Conservation (phyloP, 306 rosid genomes). For the Ceratonia siliqua region DNA sequence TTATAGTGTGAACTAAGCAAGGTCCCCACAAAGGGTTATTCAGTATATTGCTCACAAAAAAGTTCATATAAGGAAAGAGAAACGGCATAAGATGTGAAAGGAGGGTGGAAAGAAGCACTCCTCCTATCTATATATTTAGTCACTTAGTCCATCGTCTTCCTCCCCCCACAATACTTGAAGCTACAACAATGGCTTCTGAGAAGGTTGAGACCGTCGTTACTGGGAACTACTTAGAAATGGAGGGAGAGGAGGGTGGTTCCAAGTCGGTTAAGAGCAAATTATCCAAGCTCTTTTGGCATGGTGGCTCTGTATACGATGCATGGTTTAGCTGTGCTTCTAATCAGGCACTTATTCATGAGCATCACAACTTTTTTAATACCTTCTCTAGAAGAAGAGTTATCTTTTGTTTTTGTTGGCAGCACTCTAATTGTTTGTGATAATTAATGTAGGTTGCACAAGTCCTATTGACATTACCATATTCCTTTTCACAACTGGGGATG, state of each 20-base stretch:
- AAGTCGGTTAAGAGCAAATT: slow-evolving; percentile 47
- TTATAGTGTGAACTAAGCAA: slow-evolving; percentile 22
- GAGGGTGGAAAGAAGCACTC: slow-evolving; percentile 11
- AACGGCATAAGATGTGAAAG: slow-evolving; percentile 19
- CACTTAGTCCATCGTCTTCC: slow-evolving; percentile 37
- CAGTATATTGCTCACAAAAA: slow-evolving; percentile 40
- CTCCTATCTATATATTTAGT: slow-evolving; percentile 41
- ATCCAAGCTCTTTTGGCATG: slow-evolving; percentile 60
- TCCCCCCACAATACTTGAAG: slow-evolving; percentile 24
- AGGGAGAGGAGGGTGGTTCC: slow-evolving; percentile 49
- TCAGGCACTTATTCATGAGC: slow-evolving; percentile 42
- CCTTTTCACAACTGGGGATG: slow-evolving; percentile 79
- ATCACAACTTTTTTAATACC: neutral
- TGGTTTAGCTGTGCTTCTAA: slow-evolving; percentile 83
- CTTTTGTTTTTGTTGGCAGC: neutral
- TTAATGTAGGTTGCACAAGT: slow-evolving; percentile 72
- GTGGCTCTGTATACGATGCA: slow-evolving; percentile 76
- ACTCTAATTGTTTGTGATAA: neutral
- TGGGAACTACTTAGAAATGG: slow-evolving; percentile 74
- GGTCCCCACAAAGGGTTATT: slow-evolving; percentile 41
- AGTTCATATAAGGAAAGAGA: slow-evolving; percentile 20
- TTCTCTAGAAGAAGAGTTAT: neutral
- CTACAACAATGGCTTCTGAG: slow-evolving; percentile 67
- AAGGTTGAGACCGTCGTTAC: slow-evolving; percentile 75
- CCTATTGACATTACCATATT: slow-evolving; percentile 71